These are phyloP conservation scores for Teratosphaeria nubilosa DNA, from an alignment of 2,329 filamentous ascomycete genomes.

Conservation along the genomic window DNA sequence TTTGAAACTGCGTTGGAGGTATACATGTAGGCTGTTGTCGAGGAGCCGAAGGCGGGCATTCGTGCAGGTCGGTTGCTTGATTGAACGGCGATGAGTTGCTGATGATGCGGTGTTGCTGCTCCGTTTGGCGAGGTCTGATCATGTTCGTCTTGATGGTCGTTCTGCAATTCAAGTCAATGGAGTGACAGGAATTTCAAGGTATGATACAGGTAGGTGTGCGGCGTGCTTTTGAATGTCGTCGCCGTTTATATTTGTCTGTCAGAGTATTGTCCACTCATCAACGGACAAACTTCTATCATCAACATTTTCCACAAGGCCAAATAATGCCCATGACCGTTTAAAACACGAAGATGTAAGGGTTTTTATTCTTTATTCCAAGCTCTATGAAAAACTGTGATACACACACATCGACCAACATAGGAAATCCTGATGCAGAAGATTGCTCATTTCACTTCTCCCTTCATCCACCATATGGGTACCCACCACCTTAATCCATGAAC, in stretches of 20 bases:
- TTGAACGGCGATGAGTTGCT: background rate
- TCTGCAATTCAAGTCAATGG: too few relatives aligned
- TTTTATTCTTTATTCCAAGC: background rate
- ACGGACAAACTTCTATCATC: too few relatives aligned
- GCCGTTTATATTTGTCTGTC: too few relatives aligned
- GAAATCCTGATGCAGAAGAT: background rate
- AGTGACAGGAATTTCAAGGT: too few relatives aligned
- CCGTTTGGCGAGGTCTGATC: too few relatives aligned
- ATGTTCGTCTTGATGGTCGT: too few relatives aligned
- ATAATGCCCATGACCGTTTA: too few relatives aligned
- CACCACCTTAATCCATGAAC: background rate
- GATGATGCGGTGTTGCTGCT: background rate
- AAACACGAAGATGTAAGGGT: background rate
- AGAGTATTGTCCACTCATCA: too few relatives aligned
- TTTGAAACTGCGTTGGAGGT: slow-evolving; percentile 19
- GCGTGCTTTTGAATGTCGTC: too few relatives aligned
- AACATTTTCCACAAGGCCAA: too few relatives aligned
- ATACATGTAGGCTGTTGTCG: slow-evolving; percentile 31
- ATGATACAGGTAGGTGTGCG: too few relatives aligned
- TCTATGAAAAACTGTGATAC: background rate
- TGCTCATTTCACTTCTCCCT: background rate
- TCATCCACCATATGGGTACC: background rate
- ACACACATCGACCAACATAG: background rate
- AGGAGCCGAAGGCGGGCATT: background rate
- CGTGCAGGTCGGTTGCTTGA: background rate